Percentiles rank a stretch among this genome's conserved stretches.
phyloP scores from a whole-genome alignment of 2,329 filamentous ascomycete genomes.

The Hypoxylon sp. region DNA sequence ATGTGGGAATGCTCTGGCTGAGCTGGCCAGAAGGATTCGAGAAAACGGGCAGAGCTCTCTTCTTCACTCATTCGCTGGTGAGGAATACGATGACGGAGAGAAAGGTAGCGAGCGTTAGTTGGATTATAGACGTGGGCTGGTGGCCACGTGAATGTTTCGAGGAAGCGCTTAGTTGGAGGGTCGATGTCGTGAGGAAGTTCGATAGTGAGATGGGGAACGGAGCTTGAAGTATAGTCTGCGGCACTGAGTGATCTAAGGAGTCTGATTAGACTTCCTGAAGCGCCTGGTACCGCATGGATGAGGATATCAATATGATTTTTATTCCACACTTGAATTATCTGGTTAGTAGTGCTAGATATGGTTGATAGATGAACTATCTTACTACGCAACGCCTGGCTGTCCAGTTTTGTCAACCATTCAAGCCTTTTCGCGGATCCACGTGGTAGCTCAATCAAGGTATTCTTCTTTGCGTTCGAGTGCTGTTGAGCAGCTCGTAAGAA shows the following conservation, averaged over 20 bases:
- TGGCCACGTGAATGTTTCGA: conserved; percentile 79
- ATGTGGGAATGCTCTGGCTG: conserved; percentile 77
- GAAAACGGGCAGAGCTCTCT: conserved; percentile 79
- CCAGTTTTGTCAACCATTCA: conserved; percentile 83
- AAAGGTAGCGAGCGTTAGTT: conserved; percentile 69
- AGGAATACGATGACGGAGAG: conserved; percentile 81
- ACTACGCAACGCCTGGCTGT: conserved; percentile 78
- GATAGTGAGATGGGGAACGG: conserved; percentile 82
- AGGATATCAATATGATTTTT: conserved; percentile 84
- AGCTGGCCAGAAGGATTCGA: conserved; percentile 90
- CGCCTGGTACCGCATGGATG: conserved; percentile 79
- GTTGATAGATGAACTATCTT: conserved; percentile 41
- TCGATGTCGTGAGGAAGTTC: conserved; percentile 84
- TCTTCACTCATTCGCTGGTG: conserved; percentile 72
- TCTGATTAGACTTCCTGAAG: conserved; percentile 81
- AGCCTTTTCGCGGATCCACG: conserved; percentile 72
- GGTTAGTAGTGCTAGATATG: conserved; percentile 42
- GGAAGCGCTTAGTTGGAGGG: conserved; percentile 71
- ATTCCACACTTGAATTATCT: conserved; percentile 75
- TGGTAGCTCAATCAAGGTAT: conserved; percentile 83
- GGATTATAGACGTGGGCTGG: conserved; percentile 59
- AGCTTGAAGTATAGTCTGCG: conserved; percentile 81
- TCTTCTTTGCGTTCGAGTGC: conserved; percentile 65
- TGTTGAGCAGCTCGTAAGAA: conserved; percentile 74
- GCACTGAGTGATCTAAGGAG: conserved; percentile 81